Conservation (phyloP, 768 basidiomycete species). For the Pholiota microspora region DNA sequence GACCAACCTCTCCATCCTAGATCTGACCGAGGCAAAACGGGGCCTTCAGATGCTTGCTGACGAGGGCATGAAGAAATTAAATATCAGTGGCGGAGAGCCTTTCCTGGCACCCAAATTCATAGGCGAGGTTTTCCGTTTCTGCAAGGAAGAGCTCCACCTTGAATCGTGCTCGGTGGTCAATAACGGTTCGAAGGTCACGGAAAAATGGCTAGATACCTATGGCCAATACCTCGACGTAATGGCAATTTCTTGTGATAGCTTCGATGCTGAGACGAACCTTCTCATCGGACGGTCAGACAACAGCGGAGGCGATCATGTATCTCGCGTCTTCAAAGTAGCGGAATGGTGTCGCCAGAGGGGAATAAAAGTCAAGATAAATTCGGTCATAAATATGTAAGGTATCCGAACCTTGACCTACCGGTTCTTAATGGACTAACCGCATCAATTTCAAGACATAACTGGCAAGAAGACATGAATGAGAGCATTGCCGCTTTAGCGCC, state of each 20-base stretch:
- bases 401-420: background rate
- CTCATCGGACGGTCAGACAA: constrained; percentile 31
- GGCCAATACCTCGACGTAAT: constrained; percentile 38
- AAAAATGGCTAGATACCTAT: constrained; percentile 37
- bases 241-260: constrained; percentile 40
- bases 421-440: background rate
- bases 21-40: constrained; percentile 30
- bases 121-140: constrained; percentile 9
- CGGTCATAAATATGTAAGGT: constrained; percentile 22
- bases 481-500: constrained; percentile 30
- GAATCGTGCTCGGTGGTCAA: constrained; percentile 29
- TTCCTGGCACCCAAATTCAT: constrained; percentile 14
- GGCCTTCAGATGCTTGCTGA: constrained; percentile 27
- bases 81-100: constrained; percentile 19
- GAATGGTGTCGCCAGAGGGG: constrained; percentile 32
- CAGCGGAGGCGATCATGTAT: constrained; percentile 25
- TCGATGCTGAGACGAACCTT: constrained; percentile 33
- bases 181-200: constrained; percentile 38
- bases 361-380: constrained; percentile 37
- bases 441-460: constrained; percentile 27
- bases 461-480: constrained; percentile 39
- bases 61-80: constrained; percentile 16
- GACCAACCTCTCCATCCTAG: constrained; percentile 30
- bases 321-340: constrained; percentile 31
- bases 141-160: constrained; percentile 20